Evolutionary conservation across 805 yeast species (phyloP).

Genomic region (Brettanomyces naardenensis): DNA sequence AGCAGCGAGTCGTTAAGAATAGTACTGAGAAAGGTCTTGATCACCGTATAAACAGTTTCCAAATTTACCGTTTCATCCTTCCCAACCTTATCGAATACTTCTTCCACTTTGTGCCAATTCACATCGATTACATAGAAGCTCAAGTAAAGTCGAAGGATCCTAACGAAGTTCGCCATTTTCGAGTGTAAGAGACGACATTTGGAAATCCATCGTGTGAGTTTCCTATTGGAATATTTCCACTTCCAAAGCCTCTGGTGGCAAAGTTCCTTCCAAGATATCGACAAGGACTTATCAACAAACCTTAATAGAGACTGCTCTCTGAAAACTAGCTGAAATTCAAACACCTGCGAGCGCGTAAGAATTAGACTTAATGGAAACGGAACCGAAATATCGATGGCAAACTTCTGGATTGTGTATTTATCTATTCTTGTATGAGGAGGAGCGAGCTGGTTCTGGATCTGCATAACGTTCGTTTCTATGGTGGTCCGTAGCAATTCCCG

Average conservation of each 20-base stretch:
- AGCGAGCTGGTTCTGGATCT: slow-evolving; percentile 7
- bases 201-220: slow-evolving; percentile 45
- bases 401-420: slow-evolving; percentile 38
- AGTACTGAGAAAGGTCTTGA: slow-evolving; percentile 54
- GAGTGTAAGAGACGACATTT: slow-evolving; percentile 48
- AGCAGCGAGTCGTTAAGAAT: slow-evolving; percentile 59
- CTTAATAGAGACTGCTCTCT: slow-evolving; percentile 62
- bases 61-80: slow-evolving; percentile 21
- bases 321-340: slow-evolving; percentile 74
- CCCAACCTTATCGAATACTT: slow-evolving; percentile 13
- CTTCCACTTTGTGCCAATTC: slow-evolving; percentile 38
- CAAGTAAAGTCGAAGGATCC: slow-evolving; percentile 46
- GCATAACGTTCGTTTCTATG: slow-evolving; percentile 20
- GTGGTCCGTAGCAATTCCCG: slow-evolving; percentile 37
- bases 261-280: slow-evolving; percentile 66
- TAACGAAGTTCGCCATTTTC: slow-evolving; percentile 49
- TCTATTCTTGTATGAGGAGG: slow-evolving; percentile 27
- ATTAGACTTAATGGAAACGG: slow-evolving; percentile 87
- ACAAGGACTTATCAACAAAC: slow-evolving; percentile 50
- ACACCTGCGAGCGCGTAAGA: slow-evolving; percentile 57
- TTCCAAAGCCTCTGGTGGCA: slow-evolving; percentile 62
- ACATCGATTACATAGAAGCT: slow-evolving; percentile 52
- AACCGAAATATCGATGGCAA: slow-evolving; percentile 50
- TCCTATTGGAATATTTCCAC: slow-evolving; percentile 33
- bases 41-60: slow-evolving; percentile 34